Conservation (phyloP, 176 grass and related monocot genomes). For the Secale cereale region DNA sequence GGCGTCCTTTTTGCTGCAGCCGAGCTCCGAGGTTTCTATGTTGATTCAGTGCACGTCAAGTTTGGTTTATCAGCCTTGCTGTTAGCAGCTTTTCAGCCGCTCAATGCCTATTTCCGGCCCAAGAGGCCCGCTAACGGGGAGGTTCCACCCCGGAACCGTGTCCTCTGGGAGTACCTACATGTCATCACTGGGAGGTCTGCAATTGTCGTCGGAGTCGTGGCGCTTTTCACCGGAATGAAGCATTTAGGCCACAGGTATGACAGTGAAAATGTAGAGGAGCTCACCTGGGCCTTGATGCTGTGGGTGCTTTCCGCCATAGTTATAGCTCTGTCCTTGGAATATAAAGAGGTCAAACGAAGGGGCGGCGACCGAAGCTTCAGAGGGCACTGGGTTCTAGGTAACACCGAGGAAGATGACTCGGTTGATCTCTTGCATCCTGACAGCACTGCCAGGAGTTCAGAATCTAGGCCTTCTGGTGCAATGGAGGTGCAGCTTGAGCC, state of each 20-base stretch:
- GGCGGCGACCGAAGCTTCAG: constrained; percentile 29
- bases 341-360: constrained; percentile 54
- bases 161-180: constrained; percentile 85
- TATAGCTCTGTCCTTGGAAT: constrained; percentile 71
- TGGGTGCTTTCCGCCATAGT: constrained; percentile 67
- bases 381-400: constrained; percentile 79
- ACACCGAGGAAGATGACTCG: constrained; percentile 77
- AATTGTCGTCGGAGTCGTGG: constrained; percentile 56
- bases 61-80: constrained; percentile 71
- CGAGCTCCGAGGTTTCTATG: constrained; percentile 61
- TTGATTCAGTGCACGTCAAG: constrained; percentile 78
- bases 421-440: constrained; percentile 79
- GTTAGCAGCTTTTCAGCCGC: constrained; percentile 59
- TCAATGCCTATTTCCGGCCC: constrained; percentile 81
- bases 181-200: constrained; percentile 78
- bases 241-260: constrained; percentile 80
- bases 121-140: constrained; percentile 51
- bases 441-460: constrained; percentile 38
- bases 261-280: constrained; percentile 81
- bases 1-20: constrained; percentile 73
- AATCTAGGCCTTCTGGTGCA: constrained; percentile 42
- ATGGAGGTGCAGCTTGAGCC: constrained; percentile 89
- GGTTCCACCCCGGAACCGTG: constrained; percentile 41
- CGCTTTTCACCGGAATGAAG: constrained; percentile 82
- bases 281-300: constrained; percentile 75